Evolutionary conservation across 345 rosid genomes (phyloP), one percentile per base, ranked within the genome.

Genomic region (Rhodamnia argentea): DNA sequence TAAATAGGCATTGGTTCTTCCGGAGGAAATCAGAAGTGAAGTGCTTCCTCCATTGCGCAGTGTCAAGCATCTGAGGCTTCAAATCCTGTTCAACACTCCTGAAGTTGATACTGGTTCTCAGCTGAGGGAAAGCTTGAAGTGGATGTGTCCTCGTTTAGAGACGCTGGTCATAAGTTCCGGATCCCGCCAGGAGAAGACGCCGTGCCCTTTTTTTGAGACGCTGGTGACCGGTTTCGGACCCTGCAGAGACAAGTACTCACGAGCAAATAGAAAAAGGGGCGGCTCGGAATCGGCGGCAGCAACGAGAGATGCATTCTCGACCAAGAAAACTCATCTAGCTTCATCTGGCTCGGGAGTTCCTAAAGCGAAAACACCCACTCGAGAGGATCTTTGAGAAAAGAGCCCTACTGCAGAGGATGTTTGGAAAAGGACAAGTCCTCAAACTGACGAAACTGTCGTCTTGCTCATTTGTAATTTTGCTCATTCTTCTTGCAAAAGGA

Each of bases 161-260:
- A 37, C 47, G 13, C 47, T 70, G 7, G 26, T 32, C 7, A 2
- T 70, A 32, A 32, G 23, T 22, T 32, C 3, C 1, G 6, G 32
- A 32, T 12, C 44, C 24, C 2, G 78, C 44, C 44, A 0, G 13
- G 1, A 37, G 78, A 18, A 70, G 24, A 37, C 22, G 47, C 22
- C 4, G 0, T 2, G 10, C 58, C 58, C 58, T 7, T 24, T 8
- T 20, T 20, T 22, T 7, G 58, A 55, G 58, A 20, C 2, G 2
- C 7, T 0, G 0, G 3, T 22, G 13, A 37, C 10, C 6, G 23
- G 2, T 4, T 64, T 9, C 4, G 0, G 0, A 32, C 78, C 24
- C 24, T 13, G 0, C 3, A 70, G 24, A 18, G 47, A 37, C 47
- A 70, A 70, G 26, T 70, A 70, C 78, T 70, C 47, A 0, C 47